Base-by-base conservation (phyloP, 2,329 filamentous ascomycete species). In the Zopfia rhizophila region DNA sequence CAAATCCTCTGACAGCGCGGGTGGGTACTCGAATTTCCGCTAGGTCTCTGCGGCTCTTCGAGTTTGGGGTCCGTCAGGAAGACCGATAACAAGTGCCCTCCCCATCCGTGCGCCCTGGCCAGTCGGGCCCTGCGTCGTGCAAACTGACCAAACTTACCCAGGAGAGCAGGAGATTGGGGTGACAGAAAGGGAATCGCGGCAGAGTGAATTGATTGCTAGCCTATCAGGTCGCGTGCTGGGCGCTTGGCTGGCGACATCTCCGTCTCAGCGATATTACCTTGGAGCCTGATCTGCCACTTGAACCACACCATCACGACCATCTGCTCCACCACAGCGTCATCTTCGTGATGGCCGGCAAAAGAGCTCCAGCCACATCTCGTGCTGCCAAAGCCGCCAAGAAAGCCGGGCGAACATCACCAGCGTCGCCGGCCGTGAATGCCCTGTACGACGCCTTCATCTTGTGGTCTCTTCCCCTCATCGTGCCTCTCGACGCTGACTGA, bases 221-320 rank as follows among this genome's bases (percentile, higher is more conserved):
- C 41, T 29, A 38, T 37, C 32, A 28, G 5, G 18, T 13, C 4
- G 8, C 17, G 5, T 22, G 19, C 22, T 18, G 18, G 7, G 32
- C 28, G 8, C 33, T 45, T 49, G 46, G 40, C 39, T 13, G 24
- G 19, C 33, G 27, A 36, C 33, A 25, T 32, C 19, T 18, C 33
- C 38, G 46, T 49, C 39, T 49, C 46, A 49, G 29, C 17, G 16
- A 19, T 31, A 10, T 19, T 14, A 5, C 16, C 21, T 31, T 36
- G 16, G 35, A 25, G 5, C 14, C 32, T n/a, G n/a, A n/a, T n/a
- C n/a, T n/a, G n/a, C n/a, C n/a, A n/a, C n/a, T 12, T 28, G 5
- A 19, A 7, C n/a, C 18, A 22, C 32, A 21, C 31, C 31, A 30
- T 32, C 31, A 21, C 25, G 16, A 10, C 18, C 6, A 38, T 24